Evolutionary conservation across 2,329 filamentous ascomycete species (phyloP), one percentile per base, ranked within the genome.

Genomic region (Myriangium duriaei): DNA sequence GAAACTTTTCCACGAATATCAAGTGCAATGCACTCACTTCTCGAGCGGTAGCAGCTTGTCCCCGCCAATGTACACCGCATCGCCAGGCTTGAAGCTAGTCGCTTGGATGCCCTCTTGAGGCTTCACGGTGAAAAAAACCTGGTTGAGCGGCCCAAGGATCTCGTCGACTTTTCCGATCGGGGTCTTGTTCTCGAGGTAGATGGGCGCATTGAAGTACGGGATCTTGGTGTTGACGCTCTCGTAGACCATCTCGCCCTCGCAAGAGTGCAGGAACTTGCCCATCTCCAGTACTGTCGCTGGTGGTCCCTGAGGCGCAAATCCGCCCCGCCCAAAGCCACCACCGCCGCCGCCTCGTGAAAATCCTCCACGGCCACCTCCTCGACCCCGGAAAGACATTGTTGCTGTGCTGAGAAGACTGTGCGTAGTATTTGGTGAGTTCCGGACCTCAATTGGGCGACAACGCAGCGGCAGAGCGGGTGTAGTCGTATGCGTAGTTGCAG

Each of bases 161-260:
- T 98, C 91, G 67, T 98, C 91, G 58, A 98, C 82, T 67, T 96
- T 96, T 62, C 91, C 91, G 60, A 98, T 51, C 34, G 59, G 46
- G 56, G 80, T 81, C 73, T 96, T 98, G 72, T 96, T 98, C 73
- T 96, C 88, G 54, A 96, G 80, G 68, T 91, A 98, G 62, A 98
- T 93, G 50, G 86, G 86, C 45, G 91, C 91, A 70, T 95, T 96
- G 79, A 98, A 98, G 69, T 93, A 93, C 45, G 91, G 91, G 47
- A 98, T 81, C 68, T 96, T 96, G 53, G 81, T 69, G 71, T 95
- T 96, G 64, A 81, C 80, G 50, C 83, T 92, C 64, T 86, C 79
- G 81, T 88, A 95, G 51, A 98, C 81, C 73, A 98, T 91, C 65
- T 98, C 91, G 60, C 88, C 88, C 65, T 98, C 91, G 67, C 83